phyloP scores from a whole-genome alignment of 805 yeast genomes.

The Suhomyces prunicola region DNA sequence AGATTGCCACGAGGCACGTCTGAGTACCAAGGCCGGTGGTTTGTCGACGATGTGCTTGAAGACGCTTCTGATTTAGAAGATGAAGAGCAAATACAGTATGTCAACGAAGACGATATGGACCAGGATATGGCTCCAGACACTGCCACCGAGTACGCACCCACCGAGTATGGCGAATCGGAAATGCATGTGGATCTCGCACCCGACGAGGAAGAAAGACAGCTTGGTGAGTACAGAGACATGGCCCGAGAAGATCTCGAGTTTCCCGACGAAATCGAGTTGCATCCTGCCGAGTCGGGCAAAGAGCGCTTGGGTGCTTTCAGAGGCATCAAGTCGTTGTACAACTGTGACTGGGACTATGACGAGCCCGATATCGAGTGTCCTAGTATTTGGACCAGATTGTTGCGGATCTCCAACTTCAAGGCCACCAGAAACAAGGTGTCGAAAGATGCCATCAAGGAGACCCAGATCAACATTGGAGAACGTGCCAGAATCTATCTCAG shows the following conservation, averaged over 20 bases:
- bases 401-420: conserved; percentile 72
- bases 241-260: conserved; percentile 86
- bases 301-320: conserved; percentile 76
- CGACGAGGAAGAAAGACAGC: conserved; percentile 82
- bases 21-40: conserved; percentile 75
- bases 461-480: conserved; percentile 54
- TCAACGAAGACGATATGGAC: conserved; percentile 21
- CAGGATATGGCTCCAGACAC: conserved; percentile 20
- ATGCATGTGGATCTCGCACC: conserved; percentile 69
- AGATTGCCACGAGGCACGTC: conserved; percentile 69
- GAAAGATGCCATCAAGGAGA: conserved; percentile 53
- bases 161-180: conserved; percentile 45
- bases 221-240: conserved; percentile 59
- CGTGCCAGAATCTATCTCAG: conserved; percentile 56
- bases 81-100: conserved; percentile 36
- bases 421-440: conserved; percentile 67
- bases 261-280: conserved; percentile 91
- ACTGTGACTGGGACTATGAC: conserved; percentile 83
- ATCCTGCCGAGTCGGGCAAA: conserved; percentile 70
- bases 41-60: conserved; percentile 53
- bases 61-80: conserved; percentile 45
- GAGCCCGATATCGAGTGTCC: conserved; percentile 79
- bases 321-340: conserved; percentile 79
- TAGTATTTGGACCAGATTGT: conserved; percentile 68
- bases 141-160: conserved; percentile 38